A percentile compares a stretch with the other conserved stretches of the same genome.
phyloP scores from a whole-genome alignment of 2,329 filamentous ascomycete species.

The Alternaria sp. region DNA sequence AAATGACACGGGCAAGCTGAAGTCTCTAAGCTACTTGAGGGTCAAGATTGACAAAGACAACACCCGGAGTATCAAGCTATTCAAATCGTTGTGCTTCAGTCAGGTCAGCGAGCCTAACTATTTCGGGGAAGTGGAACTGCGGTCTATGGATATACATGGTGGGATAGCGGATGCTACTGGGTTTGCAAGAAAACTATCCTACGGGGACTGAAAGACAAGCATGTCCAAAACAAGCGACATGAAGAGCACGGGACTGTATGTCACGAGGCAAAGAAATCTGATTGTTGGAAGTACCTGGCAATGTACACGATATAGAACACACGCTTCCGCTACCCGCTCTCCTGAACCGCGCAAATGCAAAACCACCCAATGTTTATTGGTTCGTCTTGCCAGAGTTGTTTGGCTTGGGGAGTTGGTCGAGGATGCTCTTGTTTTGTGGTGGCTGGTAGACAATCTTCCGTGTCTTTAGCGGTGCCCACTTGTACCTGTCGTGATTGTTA shows the following conservation, averaged over 20 bases:
- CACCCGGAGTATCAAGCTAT: slow-evolving; percentile 64
- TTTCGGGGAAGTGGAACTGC: slow-evolving; percentile 70
- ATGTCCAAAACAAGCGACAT: neutral
- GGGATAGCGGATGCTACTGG: neutral
- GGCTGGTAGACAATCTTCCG: slow-evolving; percentile 91
- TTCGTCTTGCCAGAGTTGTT: slow-evolving; percentile 44
- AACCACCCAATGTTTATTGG: slow-evolving; percentile 33
- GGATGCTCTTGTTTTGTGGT: slow-evolving; percentile 57
- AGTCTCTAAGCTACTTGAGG: slow-evolving; percentile 58
- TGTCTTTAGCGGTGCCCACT: slow-evolving; percentile 96
- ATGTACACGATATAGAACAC: slow-evolving; percentile 52
- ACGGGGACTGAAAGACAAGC: neutral
- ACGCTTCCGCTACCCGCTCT: slow-evolving; percentile 36
- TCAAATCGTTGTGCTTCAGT: slow-evolving; percentile 67
- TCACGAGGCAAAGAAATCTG: slow-evolving; percentile 29
- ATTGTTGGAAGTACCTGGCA: slow-evolving; percentile 49
- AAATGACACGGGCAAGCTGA: slow-evolving; percentile 11
- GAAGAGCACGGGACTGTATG: neutral
- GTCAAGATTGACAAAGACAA: slow-evolving; percentile 71
- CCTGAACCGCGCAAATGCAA: slow-evolving; percentile 31
- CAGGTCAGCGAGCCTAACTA: slow-evolving; percentile 65
- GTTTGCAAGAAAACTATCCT: neutral
- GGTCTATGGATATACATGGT: neutral
- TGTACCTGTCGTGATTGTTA: slow-evolving; percentile 69
- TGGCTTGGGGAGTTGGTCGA: slow-evolving; percentile 43